Conservation (phyloP, 1,284 basidiomycete species). For the Ustanciosporium gigantosporum region DNA sequence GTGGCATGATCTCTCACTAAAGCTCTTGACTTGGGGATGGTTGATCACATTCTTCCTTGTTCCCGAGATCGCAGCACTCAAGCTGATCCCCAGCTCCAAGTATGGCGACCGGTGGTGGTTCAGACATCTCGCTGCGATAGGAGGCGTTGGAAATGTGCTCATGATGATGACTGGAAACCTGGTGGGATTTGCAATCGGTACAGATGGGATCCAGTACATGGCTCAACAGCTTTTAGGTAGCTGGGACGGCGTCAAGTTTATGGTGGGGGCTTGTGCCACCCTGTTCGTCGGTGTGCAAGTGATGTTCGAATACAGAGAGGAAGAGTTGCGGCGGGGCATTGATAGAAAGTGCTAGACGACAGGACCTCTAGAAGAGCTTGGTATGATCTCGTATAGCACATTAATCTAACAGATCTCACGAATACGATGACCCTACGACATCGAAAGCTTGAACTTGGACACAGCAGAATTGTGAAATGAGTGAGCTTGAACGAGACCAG, state of each 20-base stretch:
- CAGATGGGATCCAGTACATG: conserved; percentile 79
- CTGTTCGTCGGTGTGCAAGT: conserved; percentile 83
- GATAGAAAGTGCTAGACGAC: conserved; percentile 36
- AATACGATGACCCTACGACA: too few relatives aligned
- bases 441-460: too few relatives aligned
- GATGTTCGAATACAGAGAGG: conserved; percentile 69
- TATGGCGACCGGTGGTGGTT: conserved; percentile 77
- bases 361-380: background rate
- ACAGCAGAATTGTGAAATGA: too few relatives aligned
- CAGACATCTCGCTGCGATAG: conserved; percentile 79
- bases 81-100: conserved; percentile 70
- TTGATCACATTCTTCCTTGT: conserved; percentile 86
- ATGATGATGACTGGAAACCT: conserved; percentile 93
- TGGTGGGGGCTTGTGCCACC: conserved; percentile 69
- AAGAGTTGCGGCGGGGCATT: conserved; percentile 41
- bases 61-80: conserved; percentile 74
- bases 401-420: too few relatives aligned
- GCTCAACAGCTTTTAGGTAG: conserved; percentile 70
- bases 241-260: conserved; percentile 71
- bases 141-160: conserved; percentile 82
- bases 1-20: conserved; percentile 93
- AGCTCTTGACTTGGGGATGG: conserved; percentile 94
- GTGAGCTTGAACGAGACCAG: too few relatives aligned
- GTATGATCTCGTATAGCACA: background rate
- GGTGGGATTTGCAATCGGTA: conserved; percentile 90